Conservation (phyloP, 768 basidiomycete species). For the Suillus decipiens region DNA sequence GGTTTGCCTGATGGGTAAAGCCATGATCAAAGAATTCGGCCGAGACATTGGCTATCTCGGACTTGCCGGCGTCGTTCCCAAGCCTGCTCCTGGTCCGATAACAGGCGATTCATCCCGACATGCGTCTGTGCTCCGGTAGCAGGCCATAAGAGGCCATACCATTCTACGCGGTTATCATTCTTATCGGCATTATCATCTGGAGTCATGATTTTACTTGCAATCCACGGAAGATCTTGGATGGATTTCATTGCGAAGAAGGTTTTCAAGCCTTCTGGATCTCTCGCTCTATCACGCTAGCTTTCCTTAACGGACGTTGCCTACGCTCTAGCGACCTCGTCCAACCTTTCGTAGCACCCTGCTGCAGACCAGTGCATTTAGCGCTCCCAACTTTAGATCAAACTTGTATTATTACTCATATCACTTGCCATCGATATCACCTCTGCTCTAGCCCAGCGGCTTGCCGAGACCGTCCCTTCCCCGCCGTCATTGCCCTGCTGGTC, state of each 20-base stretch:
- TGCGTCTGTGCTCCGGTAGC: slow-evolving; percentile 33
- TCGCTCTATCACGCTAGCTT: slow-evolving; percentile 21
- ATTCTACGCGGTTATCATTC: slow-evolving; percentile 22
- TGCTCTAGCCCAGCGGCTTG: slow-evolving; percentile 14
- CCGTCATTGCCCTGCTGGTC: slow-evolving; percentile 25
- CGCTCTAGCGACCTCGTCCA: slow-evolving; percentile 23
- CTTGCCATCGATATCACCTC: slow-evolving; percentile 25
- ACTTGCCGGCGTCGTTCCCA: slow-evolving; percentile 70
- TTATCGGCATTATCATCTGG: slow-evolving; percentile 32
- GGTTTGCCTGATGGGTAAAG: slow-evolving; percentile 86
- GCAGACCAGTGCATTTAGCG: slow-evolving; percentile 16
- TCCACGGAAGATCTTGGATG: slow-evolving; percentile 27
- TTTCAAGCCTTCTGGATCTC: slow-evolving; percentile 13
- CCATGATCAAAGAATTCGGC: slow-evolving; percentile 84
- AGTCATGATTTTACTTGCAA: slow-evolving; percentile 30
- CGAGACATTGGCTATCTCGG: slow-evolving; percentile 74
- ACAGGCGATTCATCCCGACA: slow-evolving; percentile 34
- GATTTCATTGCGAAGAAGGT: slow-evolving; percentile 19
- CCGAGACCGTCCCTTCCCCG: slow-evolving; percentile 20
- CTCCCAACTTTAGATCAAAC: slow-evolving; percentile 15
- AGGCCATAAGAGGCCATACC: slow-evolving; percentile 15
- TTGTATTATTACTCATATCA: slow-evolving; percentile 38
- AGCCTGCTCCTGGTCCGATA: slow-evolving; percentile 49
- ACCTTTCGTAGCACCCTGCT: slow-evolving; percentile 23
- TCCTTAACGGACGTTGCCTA: slow-evolving; percentile 21